These are phyloP conservation scores for Didymella arachidicola DNA, from an alignment of 2,329 filamentous ascomycete genomes.

Conservation along the genomic window DNA sequence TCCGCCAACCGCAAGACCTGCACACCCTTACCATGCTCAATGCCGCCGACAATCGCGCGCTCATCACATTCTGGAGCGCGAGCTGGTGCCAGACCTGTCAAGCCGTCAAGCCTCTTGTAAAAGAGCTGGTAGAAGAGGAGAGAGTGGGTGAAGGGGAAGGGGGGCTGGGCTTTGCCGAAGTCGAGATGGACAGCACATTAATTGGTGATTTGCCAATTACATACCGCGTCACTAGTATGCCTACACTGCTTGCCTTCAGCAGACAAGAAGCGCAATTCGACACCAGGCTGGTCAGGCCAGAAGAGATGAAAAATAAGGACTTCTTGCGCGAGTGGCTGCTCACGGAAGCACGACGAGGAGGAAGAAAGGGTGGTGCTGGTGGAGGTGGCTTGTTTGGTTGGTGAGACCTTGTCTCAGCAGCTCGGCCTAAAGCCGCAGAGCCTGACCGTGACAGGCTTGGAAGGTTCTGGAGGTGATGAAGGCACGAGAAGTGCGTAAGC, in stretches of 20 bases:
- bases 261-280: conserved; percentile 59
- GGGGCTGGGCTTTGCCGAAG: conserved; percentile 57
- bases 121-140: conserved; percentile 54
- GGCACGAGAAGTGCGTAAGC: not conserved
- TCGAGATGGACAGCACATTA: conserved; percentile 57
- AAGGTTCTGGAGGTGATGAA: conserved; percentile 11
- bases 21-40: conserved; percentile 58
- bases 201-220: conserved; percentile 53
- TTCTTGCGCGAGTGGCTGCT: conserved; percentile 58
- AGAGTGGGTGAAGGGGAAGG: conserved; percentile 55
- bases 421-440: not conserved
- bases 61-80: conserved; percentile 61
- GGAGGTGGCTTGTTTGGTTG: conserved; percentile 54
- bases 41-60: conserved; percentile 53
- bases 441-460: conserved; percentile 18
- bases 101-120: conserved; percentile 53
- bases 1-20: conserved; percentile 58
- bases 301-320: conserved; percentile 55
- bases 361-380: conserved; percentile 54
- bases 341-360: conserved; percentile 57
- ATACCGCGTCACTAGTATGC: conserved; percentile 58
- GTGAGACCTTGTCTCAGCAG: conserved; percentile 7
- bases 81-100: conserved; percentile 58
- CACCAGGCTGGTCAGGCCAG: conserved; percentile 54
- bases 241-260: conserved; percentile 60